phyloP scores from a whole-genome alignment of 768 basidiomycete genomes.

The Phaeotremella skinneri region DNA sequence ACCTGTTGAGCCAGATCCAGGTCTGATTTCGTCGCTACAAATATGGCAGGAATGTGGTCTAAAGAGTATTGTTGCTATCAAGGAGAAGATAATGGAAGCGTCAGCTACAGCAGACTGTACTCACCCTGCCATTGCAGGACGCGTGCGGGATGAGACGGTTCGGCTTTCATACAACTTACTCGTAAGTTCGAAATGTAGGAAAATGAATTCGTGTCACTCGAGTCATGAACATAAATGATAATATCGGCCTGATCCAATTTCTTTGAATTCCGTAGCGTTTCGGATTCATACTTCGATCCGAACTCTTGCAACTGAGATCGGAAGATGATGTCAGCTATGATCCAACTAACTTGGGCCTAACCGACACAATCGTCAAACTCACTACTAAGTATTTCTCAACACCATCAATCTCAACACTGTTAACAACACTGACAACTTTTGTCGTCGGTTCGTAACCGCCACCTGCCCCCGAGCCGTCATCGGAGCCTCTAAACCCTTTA shows the following conservation, averaged over 20 bases:
- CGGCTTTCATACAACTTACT: no score
- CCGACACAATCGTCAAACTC: conserved; percentile 53
- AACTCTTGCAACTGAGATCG: conserved; percentile 85
- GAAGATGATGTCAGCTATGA: not conserved
- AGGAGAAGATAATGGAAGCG: conserved; percentile 15
- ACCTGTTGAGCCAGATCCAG: conserved; percentile 94
- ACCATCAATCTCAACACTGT: conserved; percentile 89
- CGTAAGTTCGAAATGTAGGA: conserved; percentile 95
- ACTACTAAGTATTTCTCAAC: conserved; percentile 96
- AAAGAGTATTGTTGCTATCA: conserved; percentile 91
- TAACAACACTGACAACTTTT: conserved; percentile 86
- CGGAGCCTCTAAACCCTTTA: conserved; percentile 62
- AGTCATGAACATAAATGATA: conserved; percentile 93
- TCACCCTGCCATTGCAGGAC: not conserved
- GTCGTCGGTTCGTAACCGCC: conserved; percentile 78
- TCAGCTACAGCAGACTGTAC: conserved; percentile 5
- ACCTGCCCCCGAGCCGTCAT: conserved; percentile 51
- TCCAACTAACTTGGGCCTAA: not conserved
- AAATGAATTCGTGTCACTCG: conserved; percentile 97
- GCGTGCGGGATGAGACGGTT: no score
- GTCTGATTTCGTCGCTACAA: conserved; percentile 99
- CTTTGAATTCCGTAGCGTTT: conserved; percentile 80
- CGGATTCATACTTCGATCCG: conserved; percentile 90
- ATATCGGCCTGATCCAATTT: conserved; percentile 91
- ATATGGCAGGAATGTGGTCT: conserved; percentile 90